Base-by-base conservation (phyloP, 2,329 filamentous ascomycete species). In the Xylaria sp. region DNA sequence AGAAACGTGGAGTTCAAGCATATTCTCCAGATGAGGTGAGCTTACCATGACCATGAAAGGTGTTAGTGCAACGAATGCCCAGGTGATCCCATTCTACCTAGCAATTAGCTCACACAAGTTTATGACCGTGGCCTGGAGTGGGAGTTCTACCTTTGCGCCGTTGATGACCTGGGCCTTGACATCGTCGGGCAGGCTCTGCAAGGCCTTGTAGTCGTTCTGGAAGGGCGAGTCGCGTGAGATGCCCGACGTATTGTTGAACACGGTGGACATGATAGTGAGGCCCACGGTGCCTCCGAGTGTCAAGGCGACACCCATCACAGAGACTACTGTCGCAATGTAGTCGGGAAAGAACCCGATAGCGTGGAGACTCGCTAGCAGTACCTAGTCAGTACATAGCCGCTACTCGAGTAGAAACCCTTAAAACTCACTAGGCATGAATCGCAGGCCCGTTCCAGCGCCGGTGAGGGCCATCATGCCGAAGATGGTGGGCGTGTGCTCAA, bases 401-500 rank as follows among this genome's bases (percentile, higher is more conserved):
- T 39, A 18, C 8, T n/a, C 1, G 17, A 16, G 5, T 18, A 9
- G 8, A 6, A n/a, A 24, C 18, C 6, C 7, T 19, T 11, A 45
- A 9, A 26, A 57, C 44, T 45, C 63, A 52, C 69, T 65, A 5
- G 84, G 84, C 80, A 88, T 89, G 63, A 87, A 80, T n/a, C 85
- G 77, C 11, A 88, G 69, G 0, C 85, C 87, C 0, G 82, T 84
- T 0, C 87, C 87, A 0, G 77, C 78, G 1, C 87, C 87, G 0
- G 83, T 78, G 1, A 90, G 68, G 0, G 79, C 85, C 74, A 90
- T 84, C 78, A 89, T 88, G 21, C 81, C 85, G 60, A 83, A 87
- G 19, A 89, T 78, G 7, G 82, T 69, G 0, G 73, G 66, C 0
- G 73, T 70, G 44, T 82, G 70, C 1, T 79, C 76, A 0, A 68